phyloP scores from a whole-genome alignment of 169 alveolate species.

The Hepatocystis sp. region DNA sequence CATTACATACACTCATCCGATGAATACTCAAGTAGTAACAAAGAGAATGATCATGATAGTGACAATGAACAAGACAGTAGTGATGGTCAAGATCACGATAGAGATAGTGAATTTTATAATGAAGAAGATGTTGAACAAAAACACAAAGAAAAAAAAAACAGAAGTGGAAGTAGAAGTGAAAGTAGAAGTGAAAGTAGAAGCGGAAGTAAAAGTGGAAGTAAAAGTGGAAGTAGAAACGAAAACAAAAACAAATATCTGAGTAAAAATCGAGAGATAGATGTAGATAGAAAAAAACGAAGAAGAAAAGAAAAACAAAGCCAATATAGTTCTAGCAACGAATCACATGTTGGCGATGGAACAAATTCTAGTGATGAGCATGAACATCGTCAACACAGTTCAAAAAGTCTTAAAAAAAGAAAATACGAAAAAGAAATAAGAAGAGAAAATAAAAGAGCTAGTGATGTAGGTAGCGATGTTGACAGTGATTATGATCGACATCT shows the following conservation, averaged over 20 bases:
- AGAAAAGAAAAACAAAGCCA: not conserved
- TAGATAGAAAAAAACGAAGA: not conserved
- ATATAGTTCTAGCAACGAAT: not conserved
- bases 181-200: constrained; percentile 5
- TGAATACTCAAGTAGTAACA: no score
- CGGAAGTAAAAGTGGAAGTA: not conserved
- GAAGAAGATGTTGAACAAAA: no score
- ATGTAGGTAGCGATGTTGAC: no score
- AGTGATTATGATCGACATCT: no score
- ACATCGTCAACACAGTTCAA: constrained; percentile 8
- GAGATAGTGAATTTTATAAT: no score
- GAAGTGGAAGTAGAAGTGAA: not conserved
- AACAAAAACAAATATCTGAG: not conserved
- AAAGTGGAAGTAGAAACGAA: not conserved
- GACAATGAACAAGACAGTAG: no score
- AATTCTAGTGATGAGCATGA: constrained; percentile 49
- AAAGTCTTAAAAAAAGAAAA: constrained; percentile 19
- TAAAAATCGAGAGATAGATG: not conserved
- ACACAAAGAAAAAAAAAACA: not conserved
- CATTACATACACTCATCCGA: no score
- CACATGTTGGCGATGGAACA: not conserved
- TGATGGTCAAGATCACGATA: no score
- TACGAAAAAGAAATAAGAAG: constrained; percentile 3
- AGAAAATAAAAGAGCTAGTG: constrained; percentile 8
- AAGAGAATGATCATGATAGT: no score